Percentiles rank a stretch among this genome's conserved stretches.
Evolutionary conservation across 2,329 filamentous ascomycete genomes (phyloP).

Genomic region (Plenodomus tracheiphilus): DNA sequence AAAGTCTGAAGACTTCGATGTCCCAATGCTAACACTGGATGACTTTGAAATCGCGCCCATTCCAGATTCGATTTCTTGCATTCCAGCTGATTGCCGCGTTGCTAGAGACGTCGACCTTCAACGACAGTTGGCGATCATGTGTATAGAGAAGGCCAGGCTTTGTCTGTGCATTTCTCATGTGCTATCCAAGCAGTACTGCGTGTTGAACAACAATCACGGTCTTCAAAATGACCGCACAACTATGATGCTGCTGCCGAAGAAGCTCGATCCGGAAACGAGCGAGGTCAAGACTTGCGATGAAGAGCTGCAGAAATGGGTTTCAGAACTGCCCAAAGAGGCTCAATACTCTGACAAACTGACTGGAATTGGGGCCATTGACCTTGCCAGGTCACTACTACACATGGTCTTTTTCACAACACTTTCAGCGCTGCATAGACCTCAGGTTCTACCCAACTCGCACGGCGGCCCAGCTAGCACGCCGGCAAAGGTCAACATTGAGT

Average conservation of each 20-base stretch:
- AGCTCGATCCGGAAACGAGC: slow-evolving; percentile 77
- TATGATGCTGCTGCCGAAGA: slow-evolving; percentile 92
- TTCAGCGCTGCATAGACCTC: slow-evolving; percentile 86
- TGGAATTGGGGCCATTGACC: slow-evolving; percentile 60
- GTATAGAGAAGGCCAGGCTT: slow-evolving; percentile 87
- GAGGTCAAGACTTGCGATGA: slow-evolving; percentile 78
- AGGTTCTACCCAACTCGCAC: slow-evolving; percentile 78
- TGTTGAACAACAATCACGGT: slow-evolving; percentile 80
- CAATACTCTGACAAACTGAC: slow-evolving; percentile 66
- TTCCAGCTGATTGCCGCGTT: slow-evolving; percentile 71
- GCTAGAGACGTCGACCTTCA: slow-evolving; percentile 74
- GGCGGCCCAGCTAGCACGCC: slow-evolving; percentile 53
- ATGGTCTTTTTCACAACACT: slow-evolving; percentile 94
- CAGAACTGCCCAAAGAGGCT: slow-evolving; percentile 71
- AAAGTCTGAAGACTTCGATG: slow-evolving; percentile 90
- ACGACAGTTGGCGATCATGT: slow-evolving; percentile 79
- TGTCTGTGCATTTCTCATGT: slow-evolving; percentile 89
- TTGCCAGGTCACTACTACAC: slow-evolving; percentile 85
- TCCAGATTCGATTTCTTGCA: slow-evolving; percentile 67
- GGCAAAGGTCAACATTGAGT: slow-evolving; percentile 38
- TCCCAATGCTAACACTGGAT: slow-evolving; percentile 80
- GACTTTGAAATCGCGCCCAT: slow-evolving; percentile 81
- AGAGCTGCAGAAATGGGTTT: slow-evolving; percentile 77
- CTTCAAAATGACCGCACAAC: slow-evolving; percentile 69
- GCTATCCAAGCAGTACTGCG: slow-evolving; percentile 87